Conservation (phyloP, 2,329 filamentous ascomycete species). For the Shiraia sp. region DNA sequence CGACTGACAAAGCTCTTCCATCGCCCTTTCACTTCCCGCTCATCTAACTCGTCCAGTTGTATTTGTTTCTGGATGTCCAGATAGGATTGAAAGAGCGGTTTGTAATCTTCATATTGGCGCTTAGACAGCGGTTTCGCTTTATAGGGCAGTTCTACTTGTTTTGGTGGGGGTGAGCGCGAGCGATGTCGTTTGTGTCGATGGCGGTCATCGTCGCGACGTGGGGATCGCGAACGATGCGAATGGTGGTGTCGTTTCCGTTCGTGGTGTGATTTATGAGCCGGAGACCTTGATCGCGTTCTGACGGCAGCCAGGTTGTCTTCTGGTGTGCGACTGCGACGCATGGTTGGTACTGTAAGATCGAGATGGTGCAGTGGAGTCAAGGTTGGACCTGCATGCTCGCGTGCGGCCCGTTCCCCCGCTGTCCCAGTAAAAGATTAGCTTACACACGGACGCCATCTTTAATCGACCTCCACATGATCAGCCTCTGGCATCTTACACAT, state of each 20-base stretch:
- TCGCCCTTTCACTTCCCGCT: slow-evolving; percentile 75
- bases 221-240: slow-evolving; percentile 42
- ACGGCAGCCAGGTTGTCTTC: not conserved
- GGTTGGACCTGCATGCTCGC: not conserved
- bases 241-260: slow-evolving; percentile 41
- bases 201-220: slow-evolving; percentile 28
- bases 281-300: slow-evolving; percentile 41
- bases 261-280: slow-evolving; percentile 37
- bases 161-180: slow-evolving; percentile 32
- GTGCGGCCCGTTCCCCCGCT: not conserved
- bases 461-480: no score
- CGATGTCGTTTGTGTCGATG: slow-evolving; percentile 34
- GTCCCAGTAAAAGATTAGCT: no score
- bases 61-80: slow-evolving; percentile 85
- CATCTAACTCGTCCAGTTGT: slow-evolving; percentile 68
- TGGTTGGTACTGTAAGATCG: slow-evolving; percentile 1
- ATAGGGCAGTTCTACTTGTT: slow-evolving; percentile 61
- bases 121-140: slow-evolving; percentile 68
- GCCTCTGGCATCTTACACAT: no score
- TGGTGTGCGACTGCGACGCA: slow-evolving; percentile 8
- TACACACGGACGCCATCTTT: no score
- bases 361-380: not conserved
- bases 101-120: slow-evolving; percentile 67
- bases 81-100: slow-evolving; percentile 78
- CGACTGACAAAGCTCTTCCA: slow-evolving; percentile 93